Percentiles rank a stretch among this genome's conserved stretches.
Evolutionary conservation across 2,329 filamentous ascomycete genomes (phyloP).

Genomic region (Ceratocystis lukuohia): DNA sequence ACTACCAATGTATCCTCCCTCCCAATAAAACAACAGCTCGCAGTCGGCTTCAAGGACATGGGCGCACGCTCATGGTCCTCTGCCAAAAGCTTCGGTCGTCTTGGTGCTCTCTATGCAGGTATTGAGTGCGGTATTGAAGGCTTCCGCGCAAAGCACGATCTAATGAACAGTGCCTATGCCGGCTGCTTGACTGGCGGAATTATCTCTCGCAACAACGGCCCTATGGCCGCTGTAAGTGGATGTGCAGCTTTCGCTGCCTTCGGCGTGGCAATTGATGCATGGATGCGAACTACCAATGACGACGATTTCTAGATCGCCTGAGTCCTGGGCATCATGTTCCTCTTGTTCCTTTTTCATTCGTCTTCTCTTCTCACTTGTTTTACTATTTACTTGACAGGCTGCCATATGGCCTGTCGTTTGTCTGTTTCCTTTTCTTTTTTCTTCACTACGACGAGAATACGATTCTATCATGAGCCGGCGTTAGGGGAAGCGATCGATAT

Average conservation of each 20-base stretch:
- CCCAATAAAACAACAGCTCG: constrained; percentile 71
- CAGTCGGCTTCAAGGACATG: constrained; percentile 87
- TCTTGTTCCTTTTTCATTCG: constrained; percentile 10
- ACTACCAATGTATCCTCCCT: constrained; percentile 42
- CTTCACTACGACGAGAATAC: background rate
- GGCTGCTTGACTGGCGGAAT: constrained; percentile 88
- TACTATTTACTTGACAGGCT: background rate
- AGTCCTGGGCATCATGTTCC: background rate
- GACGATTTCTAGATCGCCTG: constrained; percentile 26
- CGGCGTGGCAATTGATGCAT: constrained; percentile 79
- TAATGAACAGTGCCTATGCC: constrained; percentile 73
- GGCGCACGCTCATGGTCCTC: constrained; percentile 66
- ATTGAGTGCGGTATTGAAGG: constrained; percentile 96
- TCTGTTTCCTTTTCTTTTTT: background rate
- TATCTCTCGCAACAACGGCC: constrained; percentile 72
- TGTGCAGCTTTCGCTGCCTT: constrained; percentile 93
- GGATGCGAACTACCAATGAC: constrained; percentile 66
- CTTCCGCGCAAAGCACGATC: constrained; percentile 81
- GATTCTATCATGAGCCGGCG: constrained; percentile 2
- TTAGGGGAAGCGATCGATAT: background rate
- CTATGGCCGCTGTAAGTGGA: constrained; percentile 74
- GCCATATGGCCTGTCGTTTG: background rate
- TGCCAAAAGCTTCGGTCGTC: constrained; percentile 89
- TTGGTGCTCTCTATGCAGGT: constrained; percentile 79
- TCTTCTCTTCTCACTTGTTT: constrained; percentile 5